Percentiles rank a stretch among this genome's conserved stretches.
phyloP scores from a whole-genome alignment of 768 basidiomycete species.

The Tremella mesenterica region DNA sequence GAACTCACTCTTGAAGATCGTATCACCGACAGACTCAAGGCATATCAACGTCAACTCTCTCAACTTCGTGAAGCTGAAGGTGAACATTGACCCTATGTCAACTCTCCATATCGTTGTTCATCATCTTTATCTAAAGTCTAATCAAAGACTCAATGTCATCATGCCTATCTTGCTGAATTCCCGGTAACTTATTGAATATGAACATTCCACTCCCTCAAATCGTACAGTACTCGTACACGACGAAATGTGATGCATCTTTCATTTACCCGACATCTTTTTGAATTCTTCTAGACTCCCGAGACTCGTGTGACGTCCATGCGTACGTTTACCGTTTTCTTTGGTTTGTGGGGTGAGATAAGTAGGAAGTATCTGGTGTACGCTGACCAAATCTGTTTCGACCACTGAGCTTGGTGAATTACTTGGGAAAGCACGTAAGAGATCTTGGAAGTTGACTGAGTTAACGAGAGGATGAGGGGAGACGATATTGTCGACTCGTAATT shows the following conservation, averaged over 20 bases:
- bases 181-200: no score
- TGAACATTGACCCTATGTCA: no score
- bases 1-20: constrained; percentile 37
- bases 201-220: background rate
- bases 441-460: constrained; percentile 32
- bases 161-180: no score
- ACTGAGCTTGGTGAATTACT: constrained; percentile 30
- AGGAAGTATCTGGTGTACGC: constrained; percentile 54
- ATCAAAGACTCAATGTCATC: no score
- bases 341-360: constrained; percentile 47
- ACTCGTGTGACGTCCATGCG: constrained; percentile 35
- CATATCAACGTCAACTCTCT: constrained; percentile 27
- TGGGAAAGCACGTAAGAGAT: constrained; percentile 36
- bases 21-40: constrained; percentile 36
- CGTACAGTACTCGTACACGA: no score
- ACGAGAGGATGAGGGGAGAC: constrained; percentile 36
- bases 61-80: no score
- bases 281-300: constrained; percentile 21
- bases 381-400: constrained; percentile 46
- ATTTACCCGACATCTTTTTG: constrained; percentile 15
- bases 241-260: background rate
- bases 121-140: no score
- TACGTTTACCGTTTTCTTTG: constrained; percentile 36
- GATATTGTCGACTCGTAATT: constrained; percentile 56
- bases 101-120: no score